phyloP scores from a whole-genome alignment of 2,329 filamentous ascomycete species.

The Escovopsis weberi region DNA sequence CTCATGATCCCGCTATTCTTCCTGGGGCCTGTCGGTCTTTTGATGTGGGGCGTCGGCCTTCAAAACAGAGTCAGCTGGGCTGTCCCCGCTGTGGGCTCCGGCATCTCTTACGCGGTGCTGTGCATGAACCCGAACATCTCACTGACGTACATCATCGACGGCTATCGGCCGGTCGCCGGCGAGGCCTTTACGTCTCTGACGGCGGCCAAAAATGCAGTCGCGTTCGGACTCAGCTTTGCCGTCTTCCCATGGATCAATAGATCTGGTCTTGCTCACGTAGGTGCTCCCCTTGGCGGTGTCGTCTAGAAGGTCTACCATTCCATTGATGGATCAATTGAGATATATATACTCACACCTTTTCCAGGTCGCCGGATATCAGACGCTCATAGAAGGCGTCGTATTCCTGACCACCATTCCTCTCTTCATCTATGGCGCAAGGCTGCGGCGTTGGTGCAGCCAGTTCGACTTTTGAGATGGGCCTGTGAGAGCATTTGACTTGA shows the following conservation, averaged over 20 bases:
- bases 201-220: conserved; percentile 1
- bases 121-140: not conserved
- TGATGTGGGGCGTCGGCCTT: conserved; percentile 1
- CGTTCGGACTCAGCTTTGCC: conserved; percentile 1
- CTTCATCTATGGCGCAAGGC: conserved; percentile 1
- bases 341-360: not conserved
- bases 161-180: not conserved
- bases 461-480: not conserved
- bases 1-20: conserved; percentile 1
- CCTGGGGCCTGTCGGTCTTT: conserved; percentile 1
- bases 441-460: conserved; percentile 1
- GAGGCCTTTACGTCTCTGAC: conserved; percentile 1
- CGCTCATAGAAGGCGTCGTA: not conserved
- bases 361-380: conserved; percentile 1
- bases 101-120: not conserved
- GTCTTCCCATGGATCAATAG: not conserved
- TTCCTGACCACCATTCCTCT: not conserved
- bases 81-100: not conserved
- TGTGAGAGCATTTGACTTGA: too few species aligned
- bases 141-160: conserved; percentile 1
- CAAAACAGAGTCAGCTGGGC: not conserved
- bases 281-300: not conserved
- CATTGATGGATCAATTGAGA: too few species aligned
- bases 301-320: too few species aligned
- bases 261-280: not conserved